Percentiles rank a stretch among this genome's conserved stretches.
phyloP scores from a whole-genome alignment of 2,329 filamentous ascomycete species.

The Fusarium globosum region DNA sequence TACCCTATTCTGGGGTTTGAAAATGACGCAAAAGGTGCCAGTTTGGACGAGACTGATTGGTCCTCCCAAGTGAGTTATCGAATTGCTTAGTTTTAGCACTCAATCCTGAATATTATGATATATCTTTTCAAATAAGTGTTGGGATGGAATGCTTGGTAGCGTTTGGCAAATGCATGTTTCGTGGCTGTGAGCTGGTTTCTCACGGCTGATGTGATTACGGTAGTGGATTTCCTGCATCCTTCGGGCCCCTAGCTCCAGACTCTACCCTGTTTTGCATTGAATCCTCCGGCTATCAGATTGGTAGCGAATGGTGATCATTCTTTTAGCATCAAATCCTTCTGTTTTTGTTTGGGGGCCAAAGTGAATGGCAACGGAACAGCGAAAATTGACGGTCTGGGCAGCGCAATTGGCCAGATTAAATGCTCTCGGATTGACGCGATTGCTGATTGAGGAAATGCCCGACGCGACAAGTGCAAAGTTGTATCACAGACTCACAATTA shows the following conservation, averaged over 20 bases:
- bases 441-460: neutral
- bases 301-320: neutral
- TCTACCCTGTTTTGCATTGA: neutral
- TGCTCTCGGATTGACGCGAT: neutral
- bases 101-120: neutral
- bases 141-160: neutral
- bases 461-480: neutral
- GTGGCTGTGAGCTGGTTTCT: neutral
- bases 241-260: neutral
- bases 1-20: neutral
- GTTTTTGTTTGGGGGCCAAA: neutral
- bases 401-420: neutral
- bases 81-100: neutral
- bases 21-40: neutral
- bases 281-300: neutral
- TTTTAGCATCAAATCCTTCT: neutral
- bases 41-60: neutral
- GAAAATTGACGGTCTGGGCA: neutral
- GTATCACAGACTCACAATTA: neutral
- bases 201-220: neutral
- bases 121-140: neutral
- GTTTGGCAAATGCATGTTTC: neutral
- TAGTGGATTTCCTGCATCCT: neutral
- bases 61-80: rapidly evolving
- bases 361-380: neutral